Conservation (phyloP, 177 flowering plant genomes). For the Vitis hybrid region DNA sequence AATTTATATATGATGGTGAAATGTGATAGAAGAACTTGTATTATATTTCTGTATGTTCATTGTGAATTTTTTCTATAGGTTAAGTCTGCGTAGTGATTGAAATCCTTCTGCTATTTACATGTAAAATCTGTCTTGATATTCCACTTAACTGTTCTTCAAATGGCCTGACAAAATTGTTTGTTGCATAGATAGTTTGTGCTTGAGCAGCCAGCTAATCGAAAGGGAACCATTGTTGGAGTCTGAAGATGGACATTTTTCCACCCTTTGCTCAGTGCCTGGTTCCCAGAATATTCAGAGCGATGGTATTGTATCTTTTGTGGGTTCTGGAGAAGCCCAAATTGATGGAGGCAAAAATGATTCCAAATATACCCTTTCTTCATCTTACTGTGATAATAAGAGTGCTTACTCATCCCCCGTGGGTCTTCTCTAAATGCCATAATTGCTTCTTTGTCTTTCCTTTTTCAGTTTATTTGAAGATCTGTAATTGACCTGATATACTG, state of each 20-base stretch:
- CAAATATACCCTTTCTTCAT: constrained; percentile 39
- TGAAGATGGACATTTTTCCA: constrained; percentile 57
- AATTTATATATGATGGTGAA: background rate
- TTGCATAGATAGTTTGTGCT: constrained; percentile 36
- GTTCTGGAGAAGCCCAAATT: constrained; percentile 47
- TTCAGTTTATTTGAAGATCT: background rate
- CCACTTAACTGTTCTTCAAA: background rate
- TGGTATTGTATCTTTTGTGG: constrained; percentile 38
- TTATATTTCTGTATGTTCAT: too few relatives aligned
- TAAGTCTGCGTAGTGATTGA: too few relatives aligned
- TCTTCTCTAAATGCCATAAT: constrained; percentile 12
- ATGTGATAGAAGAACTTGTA: background rate
- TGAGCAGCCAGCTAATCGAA: constrained; percentile 41
- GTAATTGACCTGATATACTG: constrained; percentile 16
- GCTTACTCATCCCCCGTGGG: constrained; percentile 77
- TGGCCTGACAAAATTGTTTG: background rate
- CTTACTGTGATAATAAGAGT: constrained; percentile 54
- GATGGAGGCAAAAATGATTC: constrained; percentile 50
- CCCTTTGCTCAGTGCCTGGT: constrained; percentile 38
- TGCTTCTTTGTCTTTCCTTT: constrained; percentile 2
- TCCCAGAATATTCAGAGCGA: constrained; percentile 47
- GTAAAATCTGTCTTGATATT: too few relatives aligned
- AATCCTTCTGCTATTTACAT: too few relatives aligned
- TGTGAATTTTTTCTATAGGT: too few relatives aligned
- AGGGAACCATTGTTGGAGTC: constrained; percentile 45